Base-by-base conservation (phyloP, 106 monocot species). In the Allium sativum region DNA sequence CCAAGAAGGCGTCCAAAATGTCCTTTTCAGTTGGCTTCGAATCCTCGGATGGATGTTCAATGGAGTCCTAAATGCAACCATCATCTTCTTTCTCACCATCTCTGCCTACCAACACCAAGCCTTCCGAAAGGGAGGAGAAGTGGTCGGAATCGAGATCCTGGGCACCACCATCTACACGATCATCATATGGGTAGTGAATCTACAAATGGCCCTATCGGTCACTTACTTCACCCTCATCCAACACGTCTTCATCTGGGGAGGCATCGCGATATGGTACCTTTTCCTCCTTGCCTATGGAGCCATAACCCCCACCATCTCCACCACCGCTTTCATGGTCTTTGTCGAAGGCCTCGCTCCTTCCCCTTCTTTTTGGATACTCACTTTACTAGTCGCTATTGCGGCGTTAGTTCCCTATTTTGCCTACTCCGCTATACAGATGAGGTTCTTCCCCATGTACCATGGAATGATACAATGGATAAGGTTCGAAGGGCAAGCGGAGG, bases 401-500 rank as follows among this genome's bases (percentile, higher is more conserved):
- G 88, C 87, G 3, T 71, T 98, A 7, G 51, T 98, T n/a, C 96
- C 96, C 0, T 87, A 80, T 71, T 77, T 91, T 42, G 6, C 65
- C 5, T 91, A 74, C 46, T 50, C 70, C 0, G 69, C 91, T 2
- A 73, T 90, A 9, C 91, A 88, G 57, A 87, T 82, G 77, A 67
- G 84, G 45, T 82, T 91, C 74, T 91, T 88, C 68, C 96, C 96
- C 0, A 88, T 88, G 96, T 87, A 88, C 78, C 96, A 98, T 42
- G 73, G 79, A 14, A 87, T 82, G 91, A 79, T 98, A 20, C 96
- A 98, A 62, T 98, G 96, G 96, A 71, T 87, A 45, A 56, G 91
- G 17, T 62, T 55, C 2, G 78, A 80, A 9, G 87, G 90, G 12
- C 65, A 44, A 16, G 78, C 70, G 9, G 91, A 84, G 3, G 96